Conservation (phyloP, 306 rosid species). For the Fragaria nilgerrensis region DNA sequence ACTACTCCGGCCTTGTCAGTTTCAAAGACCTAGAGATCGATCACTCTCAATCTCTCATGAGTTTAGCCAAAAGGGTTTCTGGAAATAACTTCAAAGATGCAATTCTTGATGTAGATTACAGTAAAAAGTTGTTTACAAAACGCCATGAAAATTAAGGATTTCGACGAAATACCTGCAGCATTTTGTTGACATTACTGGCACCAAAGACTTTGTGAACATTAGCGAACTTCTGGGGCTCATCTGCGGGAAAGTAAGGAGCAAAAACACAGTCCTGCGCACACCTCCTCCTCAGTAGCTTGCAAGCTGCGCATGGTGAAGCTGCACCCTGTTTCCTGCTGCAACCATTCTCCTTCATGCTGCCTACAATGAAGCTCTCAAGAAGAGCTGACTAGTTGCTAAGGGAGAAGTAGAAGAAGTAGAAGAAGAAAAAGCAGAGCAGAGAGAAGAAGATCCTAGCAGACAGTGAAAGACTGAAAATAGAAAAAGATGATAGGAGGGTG, state of each 20-base stretch:
- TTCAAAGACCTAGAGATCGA: neutral
- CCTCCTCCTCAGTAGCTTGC: slow-evolving; percentile 72
- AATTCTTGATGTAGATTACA: neutral
- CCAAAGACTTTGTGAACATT: slow-evolving; percentile 87
- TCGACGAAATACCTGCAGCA: slow-evolving; percentile 60
- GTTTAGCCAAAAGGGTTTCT: neutral
- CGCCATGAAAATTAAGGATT: neutral
- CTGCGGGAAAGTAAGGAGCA: slow-evolving; percentile 80
- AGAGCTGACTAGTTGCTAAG: neutral
- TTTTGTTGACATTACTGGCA: slow-evolving; percentile 86
- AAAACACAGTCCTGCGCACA: slow-evolving; percentile 76
- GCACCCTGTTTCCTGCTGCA: slow-evolving; percentile 56
- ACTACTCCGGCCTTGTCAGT: neutral
- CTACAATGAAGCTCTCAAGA: slow-evolving; percentile 2
- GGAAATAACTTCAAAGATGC: neutral
- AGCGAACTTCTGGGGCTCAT: slow-evolving; percentile 77
- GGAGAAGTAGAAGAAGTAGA: slow-evolving; percentile 6
- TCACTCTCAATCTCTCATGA: neutral
- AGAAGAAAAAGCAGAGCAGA: neutral
- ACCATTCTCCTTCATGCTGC: slow-evolving; percentile 43
- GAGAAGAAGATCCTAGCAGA: neutral
- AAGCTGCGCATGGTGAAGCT: slow-evolving; percentile 79
- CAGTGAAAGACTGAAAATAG: slow-evolving; percentile 9
- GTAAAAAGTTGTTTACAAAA: neutral
- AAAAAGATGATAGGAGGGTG: slow-evolving; percentile 15